Conservation (phyloP, 768 basidiomycete species). For the Agrocybe pediades region DNA sequence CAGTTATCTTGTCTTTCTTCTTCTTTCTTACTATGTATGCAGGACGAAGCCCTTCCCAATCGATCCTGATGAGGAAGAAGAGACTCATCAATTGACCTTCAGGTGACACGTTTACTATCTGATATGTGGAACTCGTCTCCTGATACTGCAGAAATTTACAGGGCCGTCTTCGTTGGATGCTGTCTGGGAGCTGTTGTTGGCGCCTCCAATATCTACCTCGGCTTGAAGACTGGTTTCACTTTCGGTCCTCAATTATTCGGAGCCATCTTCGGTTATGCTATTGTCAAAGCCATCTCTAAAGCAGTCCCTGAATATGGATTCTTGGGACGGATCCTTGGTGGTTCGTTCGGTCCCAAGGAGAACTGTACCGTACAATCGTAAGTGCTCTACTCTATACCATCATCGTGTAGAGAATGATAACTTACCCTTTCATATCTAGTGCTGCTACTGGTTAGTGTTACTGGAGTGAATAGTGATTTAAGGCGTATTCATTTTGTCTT, state of each 20-base stretch:
- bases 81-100: slow-evolving; percentile 54
- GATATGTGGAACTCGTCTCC: not conserved
- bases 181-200: slow-evolving; percentile 55
- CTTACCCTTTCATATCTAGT: slow-evolving; percentile 22
- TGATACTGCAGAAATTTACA: slow-evolving; percentile 11
- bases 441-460: slow-evolving; percentile 47
- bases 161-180: slow-evolving; percentile 53
- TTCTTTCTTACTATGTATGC: not conserved
- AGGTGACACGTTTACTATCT: slow-evolving; percentile 26
- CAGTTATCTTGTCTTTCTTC: slow-evolving; percentile 13
- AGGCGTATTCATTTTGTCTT: slow-evolving; percentile 11
- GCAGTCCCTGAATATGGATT: slow-evolving; percentile 47
- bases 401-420: not conserved
- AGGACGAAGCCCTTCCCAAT: slow-evolving; percentile 56
- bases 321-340: slow-evolving; percentile 46
- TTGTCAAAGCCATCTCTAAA: slow-evolving; percentile 56
- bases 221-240: slow-evolving; percentile 69
- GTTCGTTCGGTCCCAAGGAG: slow-evolving; percentile 66
- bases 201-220: slow-evolving; percentile 68
- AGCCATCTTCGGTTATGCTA: slow-evolving; percentile 62
- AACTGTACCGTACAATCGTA: slow-evolving; percentile 63
- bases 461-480: not conserved
- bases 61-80: slow-evolving; percentile 46
- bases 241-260: slow-evolving; percentile 67
- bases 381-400: slow-evolving; percentile 4